Base-by-base conservation (phyloP, 345 rosid species). In the Salix koriyanagi region DNA sequence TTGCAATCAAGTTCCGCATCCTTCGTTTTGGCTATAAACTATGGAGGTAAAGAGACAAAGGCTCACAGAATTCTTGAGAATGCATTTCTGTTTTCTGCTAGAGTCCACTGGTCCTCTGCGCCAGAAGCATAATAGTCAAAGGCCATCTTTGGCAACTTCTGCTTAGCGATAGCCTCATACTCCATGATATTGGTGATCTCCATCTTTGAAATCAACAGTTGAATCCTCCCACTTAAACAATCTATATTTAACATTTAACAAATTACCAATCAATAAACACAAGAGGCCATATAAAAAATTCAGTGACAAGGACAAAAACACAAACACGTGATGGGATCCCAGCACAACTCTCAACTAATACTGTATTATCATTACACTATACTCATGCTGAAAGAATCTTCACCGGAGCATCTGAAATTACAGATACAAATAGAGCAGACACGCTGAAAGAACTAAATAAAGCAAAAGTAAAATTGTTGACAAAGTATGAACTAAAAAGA, bases 41-140 rank as follows among this genome's bases (percentile, higher is more conserved):
- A 37, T 10, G 5, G 37, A 67, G 41, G 16, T n/a, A 37, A 37
- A 67, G 5, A 34, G 26, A 3, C 52, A n/a, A 68, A 25, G 23
- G 30, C 91, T 80, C 80, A 95, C 98, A 90, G 80, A 79, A 95
- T 95, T 85, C 94, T 86, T 6, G 97, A 88, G 81, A 96, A 96
- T 26, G 98, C 98, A 76, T 87, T 85, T 21, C 86, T 86, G 78
- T 96, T 96, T 80, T 96, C 98, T 79, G 62, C 71, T 66, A 96
- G 96, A 79, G 91, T 91, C 98, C 97, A 92, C 74, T 96, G 91
- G 85, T 96, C 99, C 79, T 96, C 99, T n/a, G 99, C 96, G 67
- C 99, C 98, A 4, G 97, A 91, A n/a, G 98, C 93, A 81, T 89
- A 91, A 79, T 93, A 96, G 85, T 96, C 98, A 78, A 82, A 96